Evolutionary conservation across 768 basidiomycete genomes (phyloP).

Genomic region (Mycena latifolia): DNA sequence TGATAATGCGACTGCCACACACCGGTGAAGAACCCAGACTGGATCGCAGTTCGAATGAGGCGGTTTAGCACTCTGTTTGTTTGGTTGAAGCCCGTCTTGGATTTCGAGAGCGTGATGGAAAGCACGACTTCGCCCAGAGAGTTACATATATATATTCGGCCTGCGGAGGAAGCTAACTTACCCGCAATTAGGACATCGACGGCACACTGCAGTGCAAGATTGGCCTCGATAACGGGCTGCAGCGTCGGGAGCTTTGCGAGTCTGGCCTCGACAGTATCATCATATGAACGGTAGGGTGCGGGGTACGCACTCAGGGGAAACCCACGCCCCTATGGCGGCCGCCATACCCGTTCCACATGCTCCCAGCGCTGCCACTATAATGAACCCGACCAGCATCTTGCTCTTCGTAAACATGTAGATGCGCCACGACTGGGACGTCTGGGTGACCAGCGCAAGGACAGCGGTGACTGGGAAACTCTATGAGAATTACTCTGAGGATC

Average conservation of each 20-base stretch:
- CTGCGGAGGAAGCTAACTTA: background rate
- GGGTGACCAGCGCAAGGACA: conserved; percentile 11
- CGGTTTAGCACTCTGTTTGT: conserved; percentile 11
- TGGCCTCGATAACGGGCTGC: conserved; percentile 3
- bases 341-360: conserved; percentile 2
- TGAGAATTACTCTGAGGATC: background rate
- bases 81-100: background rate
- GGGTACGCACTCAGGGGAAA: conserved; percentile 4
- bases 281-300: too few species aligned
- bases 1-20: background rate
- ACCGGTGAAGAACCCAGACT: conserved; percentile 16
- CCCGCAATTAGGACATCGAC: conserved; percentile 11
- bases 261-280: background rate
- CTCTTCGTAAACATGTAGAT: conserved; percentile 11
- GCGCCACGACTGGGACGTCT: conserved; percentile 15
- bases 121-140: background rate
- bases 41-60: too few species aligned
- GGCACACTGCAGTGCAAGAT: conserved; percentile 5
- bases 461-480: conserved; percentile 2
- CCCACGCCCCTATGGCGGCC: conserved; percentile 6
- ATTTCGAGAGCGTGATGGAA: background rate
- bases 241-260: conserved; percentile 1
- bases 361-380: background rate
- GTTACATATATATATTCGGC: background rate
- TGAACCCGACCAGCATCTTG: background rate